Percentiles rank a stretch among this genome's conserved stretches.
phyloP scores from a whole-genome alignment of 495 filamentous ascomycete genomes.

The Penicillium riverlandense region DNA sequence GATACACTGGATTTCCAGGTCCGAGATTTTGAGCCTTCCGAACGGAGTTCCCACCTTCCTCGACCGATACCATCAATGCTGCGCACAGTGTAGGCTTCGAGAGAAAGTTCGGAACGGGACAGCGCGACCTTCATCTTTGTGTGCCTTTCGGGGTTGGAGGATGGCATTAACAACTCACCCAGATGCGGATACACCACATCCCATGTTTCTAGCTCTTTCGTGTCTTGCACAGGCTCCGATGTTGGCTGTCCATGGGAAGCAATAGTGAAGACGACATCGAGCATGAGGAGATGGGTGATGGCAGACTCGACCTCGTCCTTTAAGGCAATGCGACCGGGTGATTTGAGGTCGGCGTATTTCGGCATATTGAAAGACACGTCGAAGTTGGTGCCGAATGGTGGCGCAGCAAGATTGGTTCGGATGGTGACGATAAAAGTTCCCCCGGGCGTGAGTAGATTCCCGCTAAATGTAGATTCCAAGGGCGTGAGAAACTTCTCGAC shows the following conservation, averaged over 20 bases:
- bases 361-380: slow-evolving; percentile 35
- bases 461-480: slow-evolving; percentile 35
- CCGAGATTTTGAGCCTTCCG: slow-evolving; percentile 3
- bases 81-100: slow-evolving; percentile 16
- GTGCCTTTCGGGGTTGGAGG: slow-evolving; percentile 10
- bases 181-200: slow-evolving; percentile 33
- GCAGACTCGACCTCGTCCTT: slow-evolving; percentile 31
- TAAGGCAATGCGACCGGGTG: slow-evolving; percentile 27
- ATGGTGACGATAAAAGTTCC: slow-evolving; percentile 38
- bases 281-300: slow-evolving; percentile 29
- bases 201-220: slow-evolving; percentile 14
- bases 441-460: slow-evolving; percentile 23
- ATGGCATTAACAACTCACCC: slow-evolving; percentile 27
- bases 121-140: slow-evolving; percentile 32
- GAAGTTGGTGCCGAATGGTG: slow-evolving; percentile 41
- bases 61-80: slow-evolving; percentile 13
- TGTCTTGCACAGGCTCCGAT: background rate
- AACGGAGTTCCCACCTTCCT: slow-evolving; percentile 5
- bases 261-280: slow-evolving; percentile 31
- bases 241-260: slow-evolving; percentile 9
- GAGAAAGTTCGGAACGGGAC: slow-evolving; percentile 23
- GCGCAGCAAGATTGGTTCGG: slow-evolving; percentile 33
- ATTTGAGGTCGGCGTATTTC: slow-evolving; percentile 24
- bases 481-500: slow-evolving; percentile 32
- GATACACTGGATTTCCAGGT: slow-evolving; percentile 18